A percentile compares a stretch with the other conserved stretches of the same genome.
Evolutionary conservation across 2,329 filamentous ascomycete genomes (phyloP).

Genomic region (Fusarium goolgardi): DNA sequence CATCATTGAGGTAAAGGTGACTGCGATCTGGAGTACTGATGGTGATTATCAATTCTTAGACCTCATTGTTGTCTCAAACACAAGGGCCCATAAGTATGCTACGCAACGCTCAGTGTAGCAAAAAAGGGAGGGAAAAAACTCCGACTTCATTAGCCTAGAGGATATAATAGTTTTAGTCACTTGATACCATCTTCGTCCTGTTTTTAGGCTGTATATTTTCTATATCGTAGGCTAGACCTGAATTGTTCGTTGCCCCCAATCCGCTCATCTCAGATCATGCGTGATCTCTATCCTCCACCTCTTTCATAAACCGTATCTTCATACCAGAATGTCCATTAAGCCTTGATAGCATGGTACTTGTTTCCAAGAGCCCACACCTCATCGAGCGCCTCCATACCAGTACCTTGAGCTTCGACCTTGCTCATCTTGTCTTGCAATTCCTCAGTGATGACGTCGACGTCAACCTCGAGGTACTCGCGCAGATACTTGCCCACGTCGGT

Average conservation of each 20-base stretch:
- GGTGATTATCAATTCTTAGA: not conserved
- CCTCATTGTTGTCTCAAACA: not conserved
- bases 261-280: not conserved
- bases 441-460: constrained; percentile 81
- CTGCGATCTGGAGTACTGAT: not conserved
- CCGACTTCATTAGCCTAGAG: not conserved
- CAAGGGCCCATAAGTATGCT: not conserved
- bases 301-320: constrained; percentile 2
- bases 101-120: not conserved
- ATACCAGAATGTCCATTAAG: not conserved
- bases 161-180: not conserved
- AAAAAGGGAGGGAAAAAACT: not conserved
- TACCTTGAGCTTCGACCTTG: constrained; percentile 28
- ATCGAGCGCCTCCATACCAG: constrained; percentile 31
- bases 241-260: not conserved
- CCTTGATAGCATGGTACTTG: constrained; percentile 29
- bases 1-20: not conserved
- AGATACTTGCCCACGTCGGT: constrained; percentile 90
- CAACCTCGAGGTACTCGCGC: constrained; percentile 79
- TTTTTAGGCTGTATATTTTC: not conserved
- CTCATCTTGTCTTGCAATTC: constrained; percentile 72
- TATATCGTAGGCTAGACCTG: not conserved
- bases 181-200: not conserved
- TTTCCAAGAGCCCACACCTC: constrained; percentile 28
- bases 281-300: constrained; percentile 4